Base-by-base conservation (phyloP, 139 green algal genomes). In the Chlorella sorokiniana region DNA sequence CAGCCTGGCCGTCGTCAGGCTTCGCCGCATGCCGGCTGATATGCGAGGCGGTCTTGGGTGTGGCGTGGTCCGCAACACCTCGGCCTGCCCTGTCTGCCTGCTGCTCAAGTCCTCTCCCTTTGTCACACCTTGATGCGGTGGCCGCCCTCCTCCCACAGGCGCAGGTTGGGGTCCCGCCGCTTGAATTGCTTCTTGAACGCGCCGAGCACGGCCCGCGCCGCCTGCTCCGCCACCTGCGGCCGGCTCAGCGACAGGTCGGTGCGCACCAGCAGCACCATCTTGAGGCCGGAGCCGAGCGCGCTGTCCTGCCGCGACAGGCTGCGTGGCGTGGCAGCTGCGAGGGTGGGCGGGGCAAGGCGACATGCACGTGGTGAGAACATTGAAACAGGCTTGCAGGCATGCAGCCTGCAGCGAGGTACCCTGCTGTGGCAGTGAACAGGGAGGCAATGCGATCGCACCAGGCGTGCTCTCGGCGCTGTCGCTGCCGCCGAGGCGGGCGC, bases 171-270 rank as follows among this genome's bases (percentile, higher is more conserved):
- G 31, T 78, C 71, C 1, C 48, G 45, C 41, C 71, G 71, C 48
- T 78, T 78, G 71, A 38, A 48, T 33, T 67, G 71, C 71, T 78
- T 78, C 71, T 78, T 78, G 51, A 78, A 78, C 48, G 33, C 20
- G 33, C 71, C 71, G 48, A 78, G 71, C 48, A 78, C 51, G 10
- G 37, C 33, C 20, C 71, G 45, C 22, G 71, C 45, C 10, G 45
- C 20, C 45, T 78, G 71, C 33, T 76, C 44, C 3, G 68, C 68
- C 41, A 75, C 27, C 42, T 75, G 41, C 68, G 27, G 37, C 37
- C 37, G 65, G 18, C 35, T 51, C 65, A 72, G 38, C 33, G 65
- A 37, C 37, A 72, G 7, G 22, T 78, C 71, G 10, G 71, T 63
- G 48, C 71, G 71, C 0, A 78, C 51, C 27, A 78, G 71, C 71